Evolutionary conservation across 768 basidiomycete species (phyloP).

Genomic region (Rubroboletus satanas): DNA sequence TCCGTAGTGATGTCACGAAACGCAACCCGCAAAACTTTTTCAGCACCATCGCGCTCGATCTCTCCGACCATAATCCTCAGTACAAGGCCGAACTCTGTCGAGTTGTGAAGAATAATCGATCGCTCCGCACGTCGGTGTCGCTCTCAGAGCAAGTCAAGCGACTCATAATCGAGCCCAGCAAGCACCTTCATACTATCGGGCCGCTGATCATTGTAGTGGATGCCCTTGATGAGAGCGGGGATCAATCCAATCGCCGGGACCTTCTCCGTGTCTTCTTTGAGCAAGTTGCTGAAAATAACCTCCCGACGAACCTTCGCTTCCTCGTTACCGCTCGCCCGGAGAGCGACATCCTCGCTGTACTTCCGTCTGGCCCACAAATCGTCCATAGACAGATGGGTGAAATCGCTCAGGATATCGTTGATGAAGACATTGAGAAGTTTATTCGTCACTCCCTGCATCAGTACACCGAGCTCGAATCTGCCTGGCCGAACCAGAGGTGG

Average conservation of each 20-base stretch:
- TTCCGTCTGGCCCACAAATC: constrained; percentile 3
- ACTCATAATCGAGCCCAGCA: constrained; percentile 28
- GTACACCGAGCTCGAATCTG: constrained; percentile 9
- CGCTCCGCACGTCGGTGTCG: constrained; percentile 19
- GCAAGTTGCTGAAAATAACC: constrained; percentile 4
- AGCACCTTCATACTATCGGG: constrained; percentile 21
- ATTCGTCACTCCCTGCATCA: constrained; percentile 11
- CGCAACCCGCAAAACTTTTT: constrained; percentile 28
- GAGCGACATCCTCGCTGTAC: constrained; percentile 15
- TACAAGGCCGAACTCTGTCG: constrained; percentile 16
- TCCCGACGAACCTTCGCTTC: constrained; percentile 26
- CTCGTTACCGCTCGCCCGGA: constrained; percentile 29
- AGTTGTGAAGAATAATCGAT: constrained; percentile 18
- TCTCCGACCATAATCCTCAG: constrained; percentile 32
- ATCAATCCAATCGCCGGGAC: constrained; percentile 9
- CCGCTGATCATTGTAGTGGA: constrained; percentile 36
- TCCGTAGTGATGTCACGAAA: constrained; percentile 9
- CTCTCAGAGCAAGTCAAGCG: constrained; percentile 26
- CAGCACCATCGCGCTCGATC: constrained; percentile 32
- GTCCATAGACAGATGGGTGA: constrained; percentile 16
- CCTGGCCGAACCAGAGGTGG: constrained; percentile 22
- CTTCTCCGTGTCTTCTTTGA: constrained; percentile 22
- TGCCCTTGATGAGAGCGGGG: constrained; percentile 30
- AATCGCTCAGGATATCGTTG: constrained; percentile 8
- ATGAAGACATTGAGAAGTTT: constrained; percentile 16